phyloP scores from a whole-genome alignment of 2,329 filamentous ascomycete genomes.

The Tricladium varicosporioides region DNA sequence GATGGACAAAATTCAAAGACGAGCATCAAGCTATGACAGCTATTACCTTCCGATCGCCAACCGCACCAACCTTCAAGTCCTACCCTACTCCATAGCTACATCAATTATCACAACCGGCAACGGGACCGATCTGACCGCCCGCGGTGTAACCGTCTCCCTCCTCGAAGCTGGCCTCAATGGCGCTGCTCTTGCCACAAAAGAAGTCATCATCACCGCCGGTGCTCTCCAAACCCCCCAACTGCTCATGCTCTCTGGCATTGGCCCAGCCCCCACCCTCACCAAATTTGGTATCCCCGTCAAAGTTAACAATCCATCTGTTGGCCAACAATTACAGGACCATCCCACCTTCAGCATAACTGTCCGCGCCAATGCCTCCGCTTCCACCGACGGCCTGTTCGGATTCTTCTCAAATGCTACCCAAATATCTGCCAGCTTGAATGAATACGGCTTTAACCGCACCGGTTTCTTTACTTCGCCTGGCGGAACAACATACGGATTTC shows the following conservation, averaged over 20 bases:
- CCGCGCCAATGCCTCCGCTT: neutral
- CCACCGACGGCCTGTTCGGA: neutral
- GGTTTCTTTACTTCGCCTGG: constrained; percentile 4
- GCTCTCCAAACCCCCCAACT: constrained; percentile 50
- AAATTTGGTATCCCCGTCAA: constrained; percentile 43
- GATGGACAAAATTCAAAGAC: neutral
- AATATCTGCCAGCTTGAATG: neutral
- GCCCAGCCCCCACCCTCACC: constrained; percentile 41
- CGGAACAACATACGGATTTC: constrained; percentile 6
- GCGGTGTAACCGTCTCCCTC: neutral
- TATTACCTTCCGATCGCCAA: neutral
- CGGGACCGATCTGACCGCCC: neutral
- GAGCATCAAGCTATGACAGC: constrained; percentile 4
- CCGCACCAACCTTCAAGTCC: constrained; percentile 6
- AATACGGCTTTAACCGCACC: neutral
- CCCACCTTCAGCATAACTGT: constrained; percentile 11
- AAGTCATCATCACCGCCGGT: constrained; percentile 15
- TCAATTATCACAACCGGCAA: neutral
- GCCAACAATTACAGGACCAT: constrained; percentile 44
- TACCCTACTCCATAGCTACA: constrained; percentile 1
- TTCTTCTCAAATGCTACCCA: neutral
- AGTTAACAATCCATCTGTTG: constrained; percentile 27
- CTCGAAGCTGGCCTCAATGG: neutral
- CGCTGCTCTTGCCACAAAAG: constrained; percentile 12
- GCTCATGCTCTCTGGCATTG: constrained; percentile 48